Percentiles rank a stretch among this genome's conserved stretches.
Evolutionary conservation across 208 protist genomes (phyloP).

Genomic region (Angomonas ambiguus): DNA sequence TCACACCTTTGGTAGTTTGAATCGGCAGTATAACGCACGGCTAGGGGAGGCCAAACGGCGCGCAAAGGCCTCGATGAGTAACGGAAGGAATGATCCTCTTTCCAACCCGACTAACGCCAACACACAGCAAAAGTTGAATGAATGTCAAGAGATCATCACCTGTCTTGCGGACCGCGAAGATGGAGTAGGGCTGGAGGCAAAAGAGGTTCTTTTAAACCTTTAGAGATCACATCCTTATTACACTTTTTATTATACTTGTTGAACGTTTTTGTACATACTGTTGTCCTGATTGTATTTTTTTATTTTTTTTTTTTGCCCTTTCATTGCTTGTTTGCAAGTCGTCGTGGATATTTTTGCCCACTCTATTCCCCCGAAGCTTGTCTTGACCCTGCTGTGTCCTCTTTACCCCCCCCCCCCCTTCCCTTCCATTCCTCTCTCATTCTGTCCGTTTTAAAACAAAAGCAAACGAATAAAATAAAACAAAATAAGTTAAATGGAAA

Average conservation of each 20-base stretch:
- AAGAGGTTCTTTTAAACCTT: constrained; percentile 38
- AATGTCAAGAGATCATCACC: constrained; percentile 30
- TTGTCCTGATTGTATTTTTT: background rate
- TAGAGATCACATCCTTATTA: constrained; percentile 10
- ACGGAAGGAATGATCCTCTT: constrained; percentile 40
- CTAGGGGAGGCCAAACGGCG: constrained; percentile 47
- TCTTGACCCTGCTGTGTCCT: too few relatives aligned
- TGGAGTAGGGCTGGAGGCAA: constrained; percentile 47
- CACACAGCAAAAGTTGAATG: constrained; percentile 33
- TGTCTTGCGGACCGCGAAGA: constrained; percentile 39
- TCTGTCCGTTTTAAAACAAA: background rate
- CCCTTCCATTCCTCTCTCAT: constrained; percentile 12
- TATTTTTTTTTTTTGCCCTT: background rate
- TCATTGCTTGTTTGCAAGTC: background rate
- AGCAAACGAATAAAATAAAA: constrained; percentile 17
- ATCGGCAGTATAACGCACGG: constrained; percentile 54
- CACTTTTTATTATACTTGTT: background rate
- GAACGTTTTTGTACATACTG: background rate
- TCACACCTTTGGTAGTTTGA: constrained; percentile 48
- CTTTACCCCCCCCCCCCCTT: background rate
- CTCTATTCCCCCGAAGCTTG: too few relatives aligned
- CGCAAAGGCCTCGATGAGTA: constrained; percentile 34
- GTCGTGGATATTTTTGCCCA: too few relatives aligned
- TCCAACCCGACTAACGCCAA: constrained; percentile 17
- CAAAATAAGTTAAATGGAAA: constrained; percentile 8